phyloP scores from a whole-genome alignment of 306 rosid species.

The Inga leiocalycina region DNA sequence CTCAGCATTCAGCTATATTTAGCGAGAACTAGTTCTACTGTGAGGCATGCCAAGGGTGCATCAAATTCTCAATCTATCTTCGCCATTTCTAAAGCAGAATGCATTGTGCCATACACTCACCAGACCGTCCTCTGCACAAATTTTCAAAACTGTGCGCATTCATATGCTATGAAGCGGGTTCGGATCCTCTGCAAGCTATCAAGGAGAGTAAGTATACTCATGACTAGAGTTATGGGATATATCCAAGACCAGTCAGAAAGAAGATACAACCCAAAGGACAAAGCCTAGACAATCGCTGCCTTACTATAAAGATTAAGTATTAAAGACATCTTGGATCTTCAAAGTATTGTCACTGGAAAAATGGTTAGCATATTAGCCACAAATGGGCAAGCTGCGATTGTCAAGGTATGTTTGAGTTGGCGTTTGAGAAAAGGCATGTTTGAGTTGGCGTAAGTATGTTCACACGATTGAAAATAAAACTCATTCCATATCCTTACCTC shows the following conservation, averaged over 20 bases:
- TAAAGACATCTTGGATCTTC: not conserved
- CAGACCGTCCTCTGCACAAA: not conserved
- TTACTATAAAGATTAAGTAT: not conserved
- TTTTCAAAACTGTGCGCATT: not conserved
- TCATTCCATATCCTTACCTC: too few species aligned
- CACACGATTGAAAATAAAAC: too few species aligned
- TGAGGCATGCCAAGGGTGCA: not conserved
- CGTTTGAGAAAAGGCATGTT: too few species aligned
- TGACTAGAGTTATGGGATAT: too few species aligned
- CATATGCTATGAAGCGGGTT: not conserved
- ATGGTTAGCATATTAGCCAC: not conserved
- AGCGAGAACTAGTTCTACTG: not conserved
- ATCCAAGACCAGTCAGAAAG: not conserved
- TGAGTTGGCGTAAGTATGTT: too few species aligned
- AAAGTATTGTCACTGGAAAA: not conserved
- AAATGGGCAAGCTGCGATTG: not conserved
- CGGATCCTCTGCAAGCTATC: not conserved
- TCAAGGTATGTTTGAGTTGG: too few species aligned
- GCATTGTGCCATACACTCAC: not conserved
- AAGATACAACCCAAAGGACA: not conserved
- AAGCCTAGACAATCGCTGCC: not conserved
- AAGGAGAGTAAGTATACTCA: not conserved
- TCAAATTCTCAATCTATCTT: not conserved
- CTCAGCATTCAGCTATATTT: not conserved
- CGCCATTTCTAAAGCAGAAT: not conserved